Conservation (phyloP, 2,329 filamentous ascomycete species). For the Pestalotiopsis sp. region DNA sequence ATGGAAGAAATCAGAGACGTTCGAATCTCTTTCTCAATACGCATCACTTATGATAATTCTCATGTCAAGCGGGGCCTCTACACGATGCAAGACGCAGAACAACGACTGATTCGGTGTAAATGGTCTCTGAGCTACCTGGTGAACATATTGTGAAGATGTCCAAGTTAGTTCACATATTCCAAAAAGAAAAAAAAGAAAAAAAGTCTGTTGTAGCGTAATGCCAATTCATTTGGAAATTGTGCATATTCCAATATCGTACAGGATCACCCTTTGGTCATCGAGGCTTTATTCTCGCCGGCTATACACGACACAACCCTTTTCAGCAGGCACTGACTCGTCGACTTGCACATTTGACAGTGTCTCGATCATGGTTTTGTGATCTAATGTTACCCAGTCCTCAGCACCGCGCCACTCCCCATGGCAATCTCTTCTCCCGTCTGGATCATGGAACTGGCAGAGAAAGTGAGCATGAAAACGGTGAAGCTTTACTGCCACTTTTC, state of each 20-base stretch:
- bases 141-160: neutral
- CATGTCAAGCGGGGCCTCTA: too few species aligned
- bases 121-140: neutral
- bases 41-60: too few species aligned
- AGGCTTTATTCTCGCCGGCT: neutral
- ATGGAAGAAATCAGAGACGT: too few species aligned
- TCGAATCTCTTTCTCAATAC: too few species aligned
- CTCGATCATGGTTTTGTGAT: neutral
- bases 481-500: neutral
- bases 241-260: too few species aligned
- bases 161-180: neutral
- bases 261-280: too few species aligned
- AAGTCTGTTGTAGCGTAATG: neutral
- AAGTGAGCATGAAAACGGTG: conserved; percentile 1
- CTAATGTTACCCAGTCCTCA: neutral
- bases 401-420: neutral
- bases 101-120: too few species aligned
- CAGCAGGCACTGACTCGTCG: neutral
- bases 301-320: neutral
- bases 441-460: conserved; percentile 1
- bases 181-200: neutral
- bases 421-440: neutral
- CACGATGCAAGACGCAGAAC: too few species aligned
- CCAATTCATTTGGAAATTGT: too few species aligned
- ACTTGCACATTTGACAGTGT: neutral